These are phyloP conservation scores for Claviceps arundinis DNA, from an alignment of 2,329 filamentous ascomycete genomes.

Conservation along the genomic window DNA sequence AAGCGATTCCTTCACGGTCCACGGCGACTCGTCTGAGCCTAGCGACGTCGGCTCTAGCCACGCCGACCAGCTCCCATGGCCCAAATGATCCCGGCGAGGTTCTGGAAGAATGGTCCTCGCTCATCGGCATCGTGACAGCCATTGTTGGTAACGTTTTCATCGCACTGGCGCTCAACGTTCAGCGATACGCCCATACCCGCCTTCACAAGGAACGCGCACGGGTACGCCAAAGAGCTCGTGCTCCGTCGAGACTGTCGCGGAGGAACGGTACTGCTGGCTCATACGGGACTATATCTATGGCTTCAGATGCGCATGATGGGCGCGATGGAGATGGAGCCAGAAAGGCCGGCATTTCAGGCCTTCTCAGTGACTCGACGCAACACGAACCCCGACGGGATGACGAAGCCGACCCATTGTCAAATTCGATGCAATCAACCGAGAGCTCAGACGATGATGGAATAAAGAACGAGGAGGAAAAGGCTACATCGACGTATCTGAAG, in stretches of 20 bases:
- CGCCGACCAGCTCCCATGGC: slow-evolving; percentile 7
- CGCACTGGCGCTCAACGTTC: slow-evolving; percentile 88
- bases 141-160: slow-evolving; percentile 90
- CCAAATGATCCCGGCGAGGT: slow-evolving; percentile 29
- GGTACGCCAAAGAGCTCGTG: slow-evolving; percentile 39
- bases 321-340: slow-evolving; percentile 12
- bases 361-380: slow-evolving; percentile 14
- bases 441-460: slow-evolving; percentile 14
- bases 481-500: slow-evolving; percentile 61
- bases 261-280: slow-evolving; percentile 15
- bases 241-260: slow-evolving; percentile 35
- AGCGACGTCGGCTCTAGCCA: background rate
- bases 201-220: slow-evolving; percentile 58
- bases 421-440: slow-evolving; percentile 31
- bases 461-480: slow-evolving; percentile 21
- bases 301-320: slow-evolving; percentile 4
- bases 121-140: slow-evolving; percentile 89
- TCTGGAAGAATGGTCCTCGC: slow-evolving; percentile 67
- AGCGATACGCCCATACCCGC: slow-evolving; percentile 85
- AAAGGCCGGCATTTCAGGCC: slow-evolving; percentile 18
- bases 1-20: background rate
- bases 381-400: slow-evolving; percentile 13
- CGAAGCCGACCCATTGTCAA: slow-evolving; percentile 39
- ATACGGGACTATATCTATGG: slow-evolving; percentile 21
- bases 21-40: background rate